Percentiles rank a stretch among this genome's conserved stretches.
These are phyloP conservation scores for Trypanosoma mega DNA, from an alignment of 208 protist species.

Conservation along the genomic window DNA sequence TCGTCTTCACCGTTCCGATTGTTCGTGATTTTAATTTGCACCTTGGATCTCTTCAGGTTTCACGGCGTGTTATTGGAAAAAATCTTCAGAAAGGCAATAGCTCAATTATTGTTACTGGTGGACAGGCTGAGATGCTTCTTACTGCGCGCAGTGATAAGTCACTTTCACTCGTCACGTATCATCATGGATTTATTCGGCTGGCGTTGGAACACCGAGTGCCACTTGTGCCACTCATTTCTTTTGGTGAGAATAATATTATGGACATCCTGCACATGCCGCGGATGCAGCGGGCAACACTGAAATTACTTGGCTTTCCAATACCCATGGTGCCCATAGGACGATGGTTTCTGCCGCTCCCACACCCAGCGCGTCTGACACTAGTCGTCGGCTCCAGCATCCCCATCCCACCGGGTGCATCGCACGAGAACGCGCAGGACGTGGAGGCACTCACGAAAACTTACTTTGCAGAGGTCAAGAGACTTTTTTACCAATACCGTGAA, in stretches of 20 bases:
- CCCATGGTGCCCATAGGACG: constrained; percentile 75
- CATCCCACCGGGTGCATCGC: constrained; percentile 52
- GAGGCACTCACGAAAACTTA: constrained; percentile 47
- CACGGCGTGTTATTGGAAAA: constrained; percentile 42
- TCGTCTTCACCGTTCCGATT: constrained; percentile 75
- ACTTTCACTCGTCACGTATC: constrained; percentile 73
- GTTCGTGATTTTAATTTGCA: constrained; percentile 76
- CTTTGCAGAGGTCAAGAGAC: constrained; percentile 49
- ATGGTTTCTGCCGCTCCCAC: constrained; percentile 68
- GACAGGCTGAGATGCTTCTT: constrained; percentile 86
- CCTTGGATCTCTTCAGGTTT: constrained; percentile 57
- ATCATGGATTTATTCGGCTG: constrained; percentile 79
- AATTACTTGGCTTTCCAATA: constrained; percentile 76
- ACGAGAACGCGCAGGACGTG: constrained; percentile 63
- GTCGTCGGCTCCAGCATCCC: constrained; percentile 63
- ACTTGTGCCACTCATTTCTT: constrained; percentile 80
- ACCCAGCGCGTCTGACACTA: constrained; percentile 53
- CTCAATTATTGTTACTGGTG: constrained; percentile 77
- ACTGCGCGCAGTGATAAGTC: constrained; percentile 37
- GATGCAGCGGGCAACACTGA: constrained; percentile 61
- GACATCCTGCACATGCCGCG: constrained; percentile 56
- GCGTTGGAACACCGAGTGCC: constrained; percentile 61
- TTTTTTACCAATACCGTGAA: constrained; percentile 74
- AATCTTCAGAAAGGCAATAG: constrained; percentile 70
- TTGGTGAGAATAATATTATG: constrained; percentile 81